These are phyloP conservation scores for Lodderomyces metapsilosis DNA, from an alignment of 1,139 yeast species.

Conservation along the genomic window DNA sequence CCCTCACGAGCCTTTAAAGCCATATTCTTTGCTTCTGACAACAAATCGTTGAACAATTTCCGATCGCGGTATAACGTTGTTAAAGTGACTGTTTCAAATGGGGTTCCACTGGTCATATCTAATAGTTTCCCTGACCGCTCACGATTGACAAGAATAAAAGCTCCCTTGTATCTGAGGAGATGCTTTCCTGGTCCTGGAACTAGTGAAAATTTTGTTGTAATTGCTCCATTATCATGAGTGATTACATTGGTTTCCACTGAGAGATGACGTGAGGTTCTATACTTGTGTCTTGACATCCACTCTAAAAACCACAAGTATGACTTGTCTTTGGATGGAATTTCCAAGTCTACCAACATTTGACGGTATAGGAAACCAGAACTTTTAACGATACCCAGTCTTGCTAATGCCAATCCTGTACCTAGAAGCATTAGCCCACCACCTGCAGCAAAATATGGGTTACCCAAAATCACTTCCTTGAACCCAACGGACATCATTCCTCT, in stretches of 20 bases:
- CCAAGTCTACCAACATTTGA: slow-evolving; percentile 85
- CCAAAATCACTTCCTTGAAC: slow-evolving; percentile 55
- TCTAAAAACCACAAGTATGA: slow-evolving; percentile 93
- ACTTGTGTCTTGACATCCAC: slow-evolving; percentile 89
- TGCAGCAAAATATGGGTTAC: slow-evolving; percentile 94
- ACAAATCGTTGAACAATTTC: slow-evolving; percentile 62
- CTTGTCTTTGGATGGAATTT: slow-evolving; percentile 90
- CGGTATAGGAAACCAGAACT: slow-evolving; percentile 71
- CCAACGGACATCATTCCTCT: slow-evolving; percentile 36
- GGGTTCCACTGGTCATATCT: slow-evolving; percentile 89
- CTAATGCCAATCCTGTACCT: slow-evolving; percentile 82
- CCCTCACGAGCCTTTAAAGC: slow-evolving; percentile 89
- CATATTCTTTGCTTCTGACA: slow-evolving; percentile 79
- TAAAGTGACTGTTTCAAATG: slow-evolving; percentile 91
- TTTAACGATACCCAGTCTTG: slow-evolving; percentile 66
- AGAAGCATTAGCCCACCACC: slow-evolving; percentile 95
- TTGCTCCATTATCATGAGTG: slow-evolving; percentile 93
- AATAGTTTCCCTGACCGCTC: slow-evolving; percentile 88
- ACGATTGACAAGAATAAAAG: slow-evolving; percentile 83
- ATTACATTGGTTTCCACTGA: slow-evolving; percentile 85
- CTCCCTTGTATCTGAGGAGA: slow-evolving; percentile 78
- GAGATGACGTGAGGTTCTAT: slow-evolving; percentile 75
- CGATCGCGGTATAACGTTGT: slow-evolving; percentile 88
- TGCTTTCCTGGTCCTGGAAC: slow-evolving; percentile 99
- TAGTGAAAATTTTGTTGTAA: slow-evolving; percentile 79